phyloP scores from a whole-genome alignment of 768 basidiomycete species.

The Paxillus involutus region DNA sequence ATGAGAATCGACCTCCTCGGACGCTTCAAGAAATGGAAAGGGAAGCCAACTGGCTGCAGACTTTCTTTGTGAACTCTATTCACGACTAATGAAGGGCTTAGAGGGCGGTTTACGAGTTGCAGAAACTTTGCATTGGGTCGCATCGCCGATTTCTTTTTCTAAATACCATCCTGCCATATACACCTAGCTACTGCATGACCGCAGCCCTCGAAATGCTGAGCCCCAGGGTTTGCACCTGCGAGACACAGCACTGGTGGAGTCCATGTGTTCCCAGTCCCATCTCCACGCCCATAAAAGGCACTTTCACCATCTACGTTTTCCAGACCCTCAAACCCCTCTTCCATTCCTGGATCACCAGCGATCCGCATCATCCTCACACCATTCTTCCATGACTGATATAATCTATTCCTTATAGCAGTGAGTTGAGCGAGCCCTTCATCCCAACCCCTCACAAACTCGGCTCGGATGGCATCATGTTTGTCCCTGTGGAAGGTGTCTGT shows the following conservation, averaged over 20 bases:
- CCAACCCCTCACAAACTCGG: conserved; percentile 65
- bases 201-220: conserved; percentile 36
- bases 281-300: conserved; percentile 22
- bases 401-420: conserved; percentile 44
- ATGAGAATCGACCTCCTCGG: conserved; percentile 64
- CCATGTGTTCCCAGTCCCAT: conserved; percentile 8
- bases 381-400: conserved; percentile 47
- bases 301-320: conserved; percentile 30
- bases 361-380: conserved; percentile 46
- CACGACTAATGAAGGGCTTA: neutral
- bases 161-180: conserved; percentile 35
- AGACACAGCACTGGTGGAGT: conserved; percentile 38
- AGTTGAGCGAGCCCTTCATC: conserved; percentile 55
- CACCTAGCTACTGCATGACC: conserved; percentile 35
- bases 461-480: conserved; percentile 39
- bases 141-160: conserved; percentile 2
- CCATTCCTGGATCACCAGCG: conserved; percentile 21
- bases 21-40: conserved; percentile 73
- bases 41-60: conserved; percentile 69
- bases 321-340: conserved; percentile 36
- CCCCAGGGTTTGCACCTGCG: conserved; percentile 30
- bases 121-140: conserved; percentile 3
- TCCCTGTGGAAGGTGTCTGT: conserved; percentile 29
- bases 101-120: neutral
- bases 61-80: conserved; percentile 43